Evolutionary conservation across 2,329 filamentous ascomycete species (phyloP).

Genomic region (Harringtonia aguacate): DNA sequence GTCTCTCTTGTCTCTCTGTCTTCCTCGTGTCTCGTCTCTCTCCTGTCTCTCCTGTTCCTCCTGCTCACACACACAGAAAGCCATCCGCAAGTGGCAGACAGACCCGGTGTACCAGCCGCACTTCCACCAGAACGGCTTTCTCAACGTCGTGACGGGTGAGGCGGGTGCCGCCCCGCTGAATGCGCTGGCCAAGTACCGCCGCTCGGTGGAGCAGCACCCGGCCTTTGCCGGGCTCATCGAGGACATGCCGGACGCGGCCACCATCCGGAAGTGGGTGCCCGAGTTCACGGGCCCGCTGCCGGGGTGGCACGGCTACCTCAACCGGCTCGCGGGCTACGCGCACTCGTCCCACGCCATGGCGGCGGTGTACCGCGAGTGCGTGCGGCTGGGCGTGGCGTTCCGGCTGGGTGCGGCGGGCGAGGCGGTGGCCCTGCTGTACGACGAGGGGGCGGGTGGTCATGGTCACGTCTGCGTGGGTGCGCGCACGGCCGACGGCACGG

Average conservation of each 20-base stretch:
- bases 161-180: slow-evolving; percentile 29
- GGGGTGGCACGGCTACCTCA: slow-evolving; percentile 49
- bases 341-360: slow-evolving; percentile 41
- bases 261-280: slow-evolving; percentile 14
- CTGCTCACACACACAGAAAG: slow-evolving; percentile 18
- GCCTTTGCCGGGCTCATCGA: slow-evolving; percentile 27
- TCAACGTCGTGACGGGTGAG: slow-evolving; percentile 37
- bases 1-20: no score
- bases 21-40: no score
- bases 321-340: slow-evolving; percentile 45
- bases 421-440: slow-evolving; percentile 27
- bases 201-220: slow-evolving; percentile 26
- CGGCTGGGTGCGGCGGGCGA: slow-evolving; percentile 5
- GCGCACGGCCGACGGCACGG: slow-evolving; percentile 15
- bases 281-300: slow-evolving; percentile 33
- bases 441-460: slow-evolving; percentile 9
- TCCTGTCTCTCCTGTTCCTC: no score
- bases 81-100: slow-evolving; percentile 40
- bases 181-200: slow-evolving; percentile 31
- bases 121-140: slow-evolving; percentile 33
- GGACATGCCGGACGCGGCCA: neutral
- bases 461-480: slow-evolving; percentile 17
- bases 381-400: slow-evolving; percentile 17
- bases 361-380: slow-evolving; percentile 31
- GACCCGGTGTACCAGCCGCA: slow-evolving; percentile 39